Base-by-base conservation (phyloP, 495 filamentous ascomycete species). In the Acidomyces sp. region DNA sequence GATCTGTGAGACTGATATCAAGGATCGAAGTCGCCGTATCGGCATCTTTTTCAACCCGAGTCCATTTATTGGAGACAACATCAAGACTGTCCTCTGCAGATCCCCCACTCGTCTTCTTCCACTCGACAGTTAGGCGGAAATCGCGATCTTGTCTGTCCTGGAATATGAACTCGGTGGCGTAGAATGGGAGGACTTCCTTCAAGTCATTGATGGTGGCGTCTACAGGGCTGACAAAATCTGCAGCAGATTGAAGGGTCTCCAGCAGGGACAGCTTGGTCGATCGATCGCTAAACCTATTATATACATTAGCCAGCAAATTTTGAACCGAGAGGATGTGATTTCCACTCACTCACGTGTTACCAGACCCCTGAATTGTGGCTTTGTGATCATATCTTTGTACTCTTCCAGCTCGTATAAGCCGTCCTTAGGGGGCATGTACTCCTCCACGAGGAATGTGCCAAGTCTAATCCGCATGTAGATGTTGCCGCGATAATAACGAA, bases 261-360 rank as follows among this genome's bases (percentile, higher is more conserved):
- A 53, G 36, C 19, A 49, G 12, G 12, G 37, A 5, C 11, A 24
- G 21, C 41, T 55, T 50, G 3, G 45, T 33, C 5, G 22, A 21
- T 24, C 23, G 11, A 27, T 53, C 31, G 4, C 52, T 49, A 17
- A 55, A 9, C 19, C 52, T 52, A 25, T 12, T 22, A 19, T 15
- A 19, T 23, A 21, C 12, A 18, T 16, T 35, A 25, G 39, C 20
- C 22, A 27, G 3, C 4, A 11, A 22, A n/a, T n/a, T n/a, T 24
- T 6, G 24, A 3, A 40, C 9, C 13, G 9, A 13, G 19, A 43
- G 16, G 27, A 11, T 22, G 18, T 3, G 12, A 30, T 15, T 13
- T 13, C 15, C 11, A 40, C 53, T 44, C 43, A 55, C 53, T 51
- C 53, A 34, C 51, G 42, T 4, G 50, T 55, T 3, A 53, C 46